A percentile compares a stretch with the other conserved stretches of the same genome.
Evolutionary conservation across 345 rosid genomes (phyloP).

Genomic region (Pistacia integerrima): DNA sequence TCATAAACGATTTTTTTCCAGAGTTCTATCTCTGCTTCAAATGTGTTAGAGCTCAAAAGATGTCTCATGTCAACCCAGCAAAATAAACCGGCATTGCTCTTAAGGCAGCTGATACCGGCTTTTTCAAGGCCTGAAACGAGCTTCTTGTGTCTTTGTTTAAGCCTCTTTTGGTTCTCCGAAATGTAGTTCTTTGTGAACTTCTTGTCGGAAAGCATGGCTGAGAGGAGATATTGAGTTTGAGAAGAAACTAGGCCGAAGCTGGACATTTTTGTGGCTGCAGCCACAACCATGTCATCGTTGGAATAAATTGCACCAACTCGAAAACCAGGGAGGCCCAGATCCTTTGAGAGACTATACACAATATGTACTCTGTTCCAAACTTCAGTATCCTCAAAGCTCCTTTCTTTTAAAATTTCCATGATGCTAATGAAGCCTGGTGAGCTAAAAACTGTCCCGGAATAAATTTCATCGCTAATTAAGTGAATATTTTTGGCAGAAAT

Average conservation of each 20-base stretch:
- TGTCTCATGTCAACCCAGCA: slow-evolving; percentile 89
- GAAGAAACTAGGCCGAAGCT: slow-evolving; percentile 86
- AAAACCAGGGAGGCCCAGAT: slow-evolving; percentile 83
- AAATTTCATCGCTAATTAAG: slow-evolving; percentile 82
- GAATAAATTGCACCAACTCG: slow-evolving; percentile 86
- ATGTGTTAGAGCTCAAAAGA: slow-evolving; percentile 63
- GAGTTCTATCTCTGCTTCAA: slow-evolving; percentile 76
- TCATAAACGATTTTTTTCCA: slow-evolving; percentile 82
- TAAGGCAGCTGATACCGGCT: slow-evolving; percentile 52
- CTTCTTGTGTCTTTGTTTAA: slow-evolving; percentile 45
- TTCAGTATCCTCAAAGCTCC: slow-evolving; percentile 46
- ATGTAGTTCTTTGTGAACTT: slow-evolving; percentile 64
- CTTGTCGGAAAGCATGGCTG: slow-evolving; percentile 70
- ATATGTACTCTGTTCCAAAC: slow-evolving; percentile 62
- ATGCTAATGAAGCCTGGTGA: slow-evolving; percentile 66
- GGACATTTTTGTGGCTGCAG: slow-evolving; percentile 86
- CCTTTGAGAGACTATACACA: slow-evolving; percentile 78
- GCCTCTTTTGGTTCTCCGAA: slow-evolving; percentile 58
- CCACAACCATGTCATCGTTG: slow-evolving; percentile 63
- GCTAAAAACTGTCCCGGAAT: slow-evolving; percentile 73
- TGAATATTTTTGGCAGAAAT: slow-evolving; percentile 57
- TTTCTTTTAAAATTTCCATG: slow-evolving; percentile 65
- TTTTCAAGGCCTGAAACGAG: slow-evolving; percentile 67
- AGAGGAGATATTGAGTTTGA: slow-evolving; percentile 72
- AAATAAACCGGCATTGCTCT: slow-evolving; percentile 77